phyloP scores from a whole-genome alignment of 208 protist genomes.

The Leishmania major region DNA sequence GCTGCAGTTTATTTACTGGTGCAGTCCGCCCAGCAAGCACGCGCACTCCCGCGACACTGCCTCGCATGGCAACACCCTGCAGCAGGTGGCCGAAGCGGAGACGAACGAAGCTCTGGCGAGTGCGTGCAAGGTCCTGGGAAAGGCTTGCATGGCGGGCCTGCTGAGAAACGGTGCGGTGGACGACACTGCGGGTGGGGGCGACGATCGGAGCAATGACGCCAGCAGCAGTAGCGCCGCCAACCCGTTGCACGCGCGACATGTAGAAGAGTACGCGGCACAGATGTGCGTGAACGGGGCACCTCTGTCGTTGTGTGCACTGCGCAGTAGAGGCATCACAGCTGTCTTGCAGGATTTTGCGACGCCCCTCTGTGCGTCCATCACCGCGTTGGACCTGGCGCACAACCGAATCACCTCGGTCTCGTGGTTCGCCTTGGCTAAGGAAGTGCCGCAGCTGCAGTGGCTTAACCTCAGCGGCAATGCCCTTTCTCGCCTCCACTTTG shows the following conservation, averaged over 20 bases:
- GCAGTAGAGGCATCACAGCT: conserved; percentile 38
- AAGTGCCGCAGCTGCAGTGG: conserved; percentile 51
- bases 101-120: conserved; percentile 37
- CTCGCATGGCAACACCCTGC: conserved; percentile 32
- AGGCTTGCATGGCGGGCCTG: neutral
- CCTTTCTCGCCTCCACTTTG: conserved; percentile 41
- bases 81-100: conserved; percentile 47
- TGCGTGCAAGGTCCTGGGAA: conserved; percentile 18
- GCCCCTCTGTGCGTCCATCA: conserved; percentile 38
- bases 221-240: neutral
- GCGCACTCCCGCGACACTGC: neutral
- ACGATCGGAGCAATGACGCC: neutral
- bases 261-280: conserved; percentile 38
- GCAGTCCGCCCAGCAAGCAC: conserved; percentile 7
- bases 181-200: neutral
- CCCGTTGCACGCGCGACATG: conserved; percentile 32
- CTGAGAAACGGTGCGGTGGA: neutral
- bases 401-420: conserved; percentile 58
- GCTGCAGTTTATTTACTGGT: conserved; percentile 31
- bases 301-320: conserved; percentile 48
- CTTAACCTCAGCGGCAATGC: conserved; percentile 69
- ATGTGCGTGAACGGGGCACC: conserved; percentile 12
- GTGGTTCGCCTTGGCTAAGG: conserved; percentile 51
- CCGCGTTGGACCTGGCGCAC: conserved; percentile 50
- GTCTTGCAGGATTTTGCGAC: conserved; percentile 41